phyloP scores from a whole-genome alignment of 331 rosid genomes.

The Ulmus americana region DNA sequence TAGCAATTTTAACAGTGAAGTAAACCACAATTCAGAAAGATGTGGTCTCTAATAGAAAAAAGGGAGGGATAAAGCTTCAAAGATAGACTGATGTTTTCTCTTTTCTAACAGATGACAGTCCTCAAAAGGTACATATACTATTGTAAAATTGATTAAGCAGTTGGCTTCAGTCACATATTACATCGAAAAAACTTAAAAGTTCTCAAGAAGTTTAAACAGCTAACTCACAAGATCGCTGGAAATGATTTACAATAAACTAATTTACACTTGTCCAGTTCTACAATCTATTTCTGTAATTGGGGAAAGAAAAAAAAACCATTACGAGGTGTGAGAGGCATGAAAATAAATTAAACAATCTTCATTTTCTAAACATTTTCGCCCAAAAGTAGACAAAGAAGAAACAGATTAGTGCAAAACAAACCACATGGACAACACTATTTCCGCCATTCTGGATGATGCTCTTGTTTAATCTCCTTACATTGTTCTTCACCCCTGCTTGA shows the following conservation, averaged over 20 bases:
- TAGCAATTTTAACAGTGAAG: too few species aligned
- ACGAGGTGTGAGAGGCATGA: constrained; percentile 1
- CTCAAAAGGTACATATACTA: too few species aligned
- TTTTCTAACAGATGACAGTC: too few species aligned
- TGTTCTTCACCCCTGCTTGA: constrained; percentile 63
- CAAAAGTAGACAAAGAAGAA: constrained; percentile 65
- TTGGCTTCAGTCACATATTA: not conserved
- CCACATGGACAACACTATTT: constrained; percentile 68
- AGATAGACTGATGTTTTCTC: not conserved
- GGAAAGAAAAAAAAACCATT: not conserved
- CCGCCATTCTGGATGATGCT: constrained; percentile 71
- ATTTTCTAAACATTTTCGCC: constrained; percentile 65
- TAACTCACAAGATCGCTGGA: not conserved
- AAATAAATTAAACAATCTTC: constrained; percentile 15
- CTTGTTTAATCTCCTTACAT: constrained; percentile 76
- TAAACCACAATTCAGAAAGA: not conserved
- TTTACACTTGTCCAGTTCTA: constrained; percentile 9
- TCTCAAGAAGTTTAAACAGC: not conserved
- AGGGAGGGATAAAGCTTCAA: not conserved
- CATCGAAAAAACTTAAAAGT: not conserved
- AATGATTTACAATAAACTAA: constrained; percentile 28
- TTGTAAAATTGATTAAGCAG: not conserved
- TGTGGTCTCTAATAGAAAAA: not conserved
- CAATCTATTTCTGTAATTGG: constrained; percentile 7
- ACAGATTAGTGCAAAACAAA: constrained; percentile 51